Base-by-base conservation (phyloP, 495 filamentous ascomycete species). In the Aspergillus carlsbadensis region DNA sequence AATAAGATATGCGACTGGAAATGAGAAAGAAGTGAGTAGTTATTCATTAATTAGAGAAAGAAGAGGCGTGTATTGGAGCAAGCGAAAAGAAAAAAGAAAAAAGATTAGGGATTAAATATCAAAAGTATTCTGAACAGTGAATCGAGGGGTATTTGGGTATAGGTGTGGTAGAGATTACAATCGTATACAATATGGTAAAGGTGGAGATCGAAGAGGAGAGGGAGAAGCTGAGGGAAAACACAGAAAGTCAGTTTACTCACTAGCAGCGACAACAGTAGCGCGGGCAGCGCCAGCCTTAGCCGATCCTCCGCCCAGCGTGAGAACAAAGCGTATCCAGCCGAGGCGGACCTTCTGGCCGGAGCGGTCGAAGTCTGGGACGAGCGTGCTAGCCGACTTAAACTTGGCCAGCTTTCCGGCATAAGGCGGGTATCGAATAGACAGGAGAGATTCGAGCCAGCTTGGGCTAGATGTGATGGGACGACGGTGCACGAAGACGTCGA, bases 301-400 rank as follows among this genome's bases (percentile, higher is more conserved):
- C 34, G 65, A 72, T 36, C 74, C 72, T 37, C 77, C 78, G 15
- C 78, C 78, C 17, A 81, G 59, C 11, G 72, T 77, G 47, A 81
- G 33, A 26, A 81, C 60, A 41, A 62, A 79, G 21, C 70, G 75
- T 51, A 79, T 35, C 70, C 74, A 75, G 53, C 74, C 73, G 34
- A 77, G 61, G 54, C 72, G 77, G 50, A 85, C 58, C 59, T 82
- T 81, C 6, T 69, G 69, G 34, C 92, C 91, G 56, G 85, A 75
- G 40, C 92, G 84, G 74, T 96, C 91, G 71, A 97, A 97, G 72
- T 92, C 82, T 36, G 92, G 91, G 62, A 80, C 84, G 57, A 73
- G 36, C 2, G 68, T 71, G 54, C 73, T 84, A 70, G 87, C 81
- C 42, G 72, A 73, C 59, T 78, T 67, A 66, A 87, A 78, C 57